Evolutionary conservation across 1,284 basidiomycete species (phyloP), one percentile per base, ranked within the genome.

Genomic region (Cutaneotrichosporon dermatis): DNA sequence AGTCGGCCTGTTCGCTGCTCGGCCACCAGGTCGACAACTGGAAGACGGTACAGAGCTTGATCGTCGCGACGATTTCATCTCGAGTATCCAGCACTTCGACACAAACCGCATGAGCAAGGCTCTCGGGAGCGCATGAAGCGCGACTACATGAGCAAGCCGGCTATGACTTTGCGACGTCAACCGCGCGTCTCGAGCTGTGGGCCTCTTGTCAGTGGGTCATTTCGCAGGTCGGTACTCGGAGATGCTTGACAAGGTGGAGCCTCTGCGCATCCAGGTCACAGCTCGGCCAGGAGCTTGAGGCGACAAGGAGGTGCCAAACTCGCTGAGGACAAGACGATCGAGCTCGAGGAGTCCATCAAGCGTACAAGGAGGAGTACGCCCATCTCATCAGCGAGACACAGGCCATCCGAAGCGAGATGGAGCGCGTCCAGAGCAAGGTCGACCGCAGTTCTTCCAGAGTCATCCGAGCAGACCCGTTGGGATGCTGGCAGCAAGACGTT

Each of bases 41-140:
- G 97, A 88, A 92, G 69, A 86, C 92, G 1, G 94, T 99, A 2
- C 95, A 98, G 76, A 88, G 88, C 70, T 90, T 98, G 77, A 94
- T 99, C 90, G 96, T 63, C 86, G 92, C 44, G 97, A 99, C 67
- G 93, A 98, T 79, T 99, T 99, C 79, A 99, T 99, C 72, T 86
- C 89, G 58, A 85, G 89, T 63, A 98, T 99, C 70, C 92, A 99
- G 79, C 90, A 94, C 76, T 99, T 98, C 78, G 92, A 99, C 78
- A 99, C 96, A 1, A 86, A 85, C 43, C 88, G 90, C 73, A 92
- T 99, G 90, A 92, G 92, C 9, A 91, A 89, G 66, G 80, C 82
- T 25, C 82, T 98, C 90, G 96, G 39, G 94, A 98, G 53, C 81
- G 85, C 62, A 96, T 99, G 90, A 92, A 89, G 80, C 86, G 83